Percentiles rank a stretch among this genome's conserved stretches.
Conservation (phyloP, 2,329 filamentous ascomycete genomes). For the Fusarium sp. region DNA sequence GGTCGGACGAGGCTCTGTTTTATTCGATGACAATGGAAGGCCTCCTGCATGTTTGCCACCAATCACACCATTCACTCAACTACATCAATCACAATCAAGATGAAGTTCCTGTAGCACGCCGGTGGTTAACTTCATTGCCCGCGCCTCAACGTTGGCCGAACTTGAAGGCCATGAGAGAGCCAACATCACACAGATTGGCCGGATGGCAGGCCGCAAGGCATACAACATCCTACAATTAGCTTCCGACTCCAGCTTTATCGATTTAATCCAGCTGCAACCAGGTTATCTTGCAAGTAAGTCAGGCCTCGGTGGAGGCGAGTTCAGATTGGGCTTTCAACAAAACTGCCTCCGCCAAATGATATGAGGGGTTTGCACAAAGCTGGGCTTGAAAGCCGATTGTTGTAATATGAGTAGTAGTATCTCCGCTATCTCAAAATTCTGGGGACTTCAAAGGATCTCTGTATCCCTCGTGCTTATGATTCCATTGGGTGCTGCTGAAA, state of each 20-base stretch:
- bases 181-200: not conserved
- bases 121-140: not conserved
- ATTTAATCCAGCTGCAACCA: accelerated
- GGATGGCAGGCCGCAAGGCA: not conserved
- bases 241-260: accelerated
- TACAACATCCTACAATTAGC: accelerated
- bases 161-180: not conserved
- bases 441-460: accelerated
- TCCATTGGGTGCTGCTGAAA: not conserved
- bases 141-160: not conserved
- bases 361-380: no score
- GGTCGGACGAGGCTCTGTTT: not conserved
- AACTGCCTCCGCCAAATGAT: no score
- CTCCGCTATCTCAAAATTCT: no score
- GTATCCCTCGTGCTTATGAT: accelerated
- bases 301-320: accelerated
- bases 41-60: not conserved
- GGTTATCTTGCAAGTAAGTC: accelerated
- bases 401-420: no score
- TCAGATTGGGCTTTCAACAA: no score
- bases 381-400: no score
- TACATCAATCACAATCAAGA: accelerated
- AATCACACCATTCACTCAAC: not conserved
- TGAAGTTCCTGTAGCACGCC: accelerated
- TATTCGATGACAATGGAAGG: not conserved